phyloP scores from a whole-genome alignment of 2,329 filamentous ascomycete genomes.

The Dendrostoma leiphaemia region DNA sequence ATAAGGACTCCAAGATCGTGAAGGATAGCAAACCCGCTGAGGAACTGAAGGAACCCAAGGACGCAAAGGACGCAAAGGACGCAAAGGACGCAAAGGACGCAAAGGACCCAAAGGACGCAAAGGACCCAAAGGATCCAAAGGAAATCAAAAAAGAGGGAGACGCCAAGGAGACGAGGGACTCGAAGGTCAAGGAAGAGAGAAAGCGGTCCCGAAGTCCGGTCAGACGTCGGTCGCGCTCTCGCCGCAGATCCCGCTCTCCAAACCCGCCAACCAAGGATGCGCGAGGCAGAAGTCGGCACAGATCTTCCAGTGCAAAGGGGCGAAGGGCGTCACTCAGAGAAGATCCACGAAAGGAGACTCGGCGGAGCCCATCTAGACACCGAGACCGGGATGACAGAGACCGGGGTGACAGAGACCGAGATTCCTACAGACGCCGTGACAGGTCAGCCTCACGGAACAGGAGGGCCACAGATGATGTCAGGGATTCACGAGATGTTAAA shows the following conservation, averaged over 20 bases:
- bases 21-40: slow-evolving; percentile 25
- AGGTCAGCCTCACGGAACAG: slow-evolving; percentile 7
- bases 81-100: slow-evolving; percentile 24
- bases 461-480: slow-evolving; percentile 7
- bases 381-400: slow-evolving; percentile 30
- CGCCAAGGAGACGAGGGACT: slow-evolving; percentile 20
- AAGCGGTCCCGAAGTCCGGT: slow-evolving; percentile 14
- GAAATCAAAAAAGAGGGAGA: slow-evolving; percentile 24
- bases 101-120: slow-evolving; percentile 22
- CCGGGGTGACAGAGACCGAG: slow-evolving; percentile 25
- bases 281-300: slow-evolving; percentile 16
- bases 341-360: slow-evolving; percentile 7
- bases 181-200: slow-evolving; percentile 19
- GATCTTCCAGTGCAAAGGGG: slow-evolving; percentile 14
- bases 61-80: slow-evolving; percentile 19
- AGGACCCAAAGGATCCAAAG: slow-evolving; percentile 22
- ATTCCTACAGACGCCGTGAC: slow-evolving; percentile 18
- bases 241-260: slow-evolving; percentile 23
- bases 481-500: slow-evolving; percentile 16
- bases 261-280: slow-evolving; percentile 29
- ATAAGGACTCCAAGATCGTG: slow-evolving; percentile 25
- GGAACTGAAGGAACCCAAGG: slow-evolving; percentile 20
- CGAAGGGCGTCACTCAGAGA: slow-evolving; percentile 6
- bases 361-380: slow-evolving; percentile 22
- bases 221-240: slow-evolving; percentile 11